Evolutionary conservation across 805 yeast genomes (phyloP).

Genomic region (Pichia paraexigua): DNA sequence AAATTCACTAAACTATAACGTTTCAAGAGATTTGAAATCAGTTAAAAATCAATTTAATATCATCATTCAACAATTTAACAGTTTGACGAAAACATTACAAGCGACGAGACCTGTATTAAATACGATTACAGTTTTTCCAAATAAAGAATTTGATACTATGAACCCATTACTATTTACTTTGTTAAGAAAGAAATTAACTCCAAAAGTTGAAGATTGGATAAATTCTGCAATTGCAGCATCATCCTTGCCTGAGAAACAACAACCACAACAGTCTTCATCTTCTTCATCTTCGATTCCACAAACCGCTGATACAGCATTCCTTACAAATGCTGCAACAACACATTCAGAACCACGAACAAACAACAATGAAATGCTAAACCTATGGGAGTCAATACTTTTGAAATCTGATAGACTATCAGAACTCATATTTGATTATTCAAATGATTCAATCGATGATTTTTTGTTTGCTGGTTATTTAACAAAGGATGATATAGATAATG

Average conservation of each 20-base stretch:
- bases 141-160: constrained; percentile 79
- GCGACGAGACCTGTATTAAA: constrained; percentile 51
- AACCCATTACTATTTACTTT: constrained; percentile 78
- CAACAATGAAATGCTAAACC: neutral
- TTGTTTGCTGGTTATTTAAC: constrained; percentile 57
- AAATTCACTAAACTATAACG: constrained; percentile 24
- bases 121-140: constrained; percentile 73
- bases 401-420: constrained; percentile 59
- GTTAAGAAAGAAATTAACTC: constrained; percentile 77
- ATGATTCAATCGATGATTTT: constrained; percentile 45
- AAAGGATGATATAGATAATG: constrained; percentile 36
- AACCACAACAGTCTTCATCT: neutral
- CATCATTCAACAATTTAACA: constrained; percentile 69
- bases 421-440: constrained; percentile 56
- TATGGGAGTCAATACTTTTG: constrained; percentile 13
- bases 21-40: constrained; percentile 37
- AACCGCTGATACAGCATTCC: neutral
- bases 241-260: neutral
- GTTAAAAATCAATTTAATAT: constrained; percentile 81
- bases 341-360: constrained; percentile 11
- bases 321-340: constrained; percentile 6
- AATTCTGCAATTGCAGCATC: constrained; percentile 9
- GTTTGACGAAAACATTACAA: constrained; percentile 65
- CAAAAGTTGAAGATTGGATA: constrained; percentile 89
- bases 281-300: neutral